phyloP scores from a whole-genome alignment of 2,329 filamentous ascomycete species.

The Paraconiothyrium brasiliense region DNA sequence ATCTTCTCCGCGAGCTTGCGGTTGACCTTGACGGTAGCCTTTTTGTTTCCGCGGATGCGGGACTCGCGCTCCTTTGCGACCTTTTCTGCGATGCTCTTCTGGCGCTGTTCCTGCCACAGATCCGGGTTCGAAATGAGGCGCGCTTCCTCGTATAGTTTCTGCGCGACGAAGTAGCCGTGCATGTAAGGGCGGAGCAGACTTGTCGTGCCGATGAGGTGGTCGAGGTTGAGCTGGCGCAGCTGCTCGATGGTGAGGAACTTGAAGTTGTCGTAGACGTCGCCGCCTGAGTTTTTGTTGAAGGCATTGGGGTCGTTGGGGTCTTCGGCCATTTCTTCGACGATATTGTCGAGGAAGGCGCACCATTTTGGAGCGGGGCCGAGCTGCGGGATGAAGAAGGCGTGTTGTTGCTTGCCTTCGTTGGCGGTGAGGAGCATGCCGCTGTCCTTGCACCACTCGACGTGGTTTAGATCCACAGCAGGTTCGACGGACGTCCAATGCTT shows the following conservation, averaged over 20 bases:
- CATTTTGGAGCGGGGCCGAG: constrained; percentile 92
- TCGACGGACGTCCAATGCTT: constrained; percentile 96
- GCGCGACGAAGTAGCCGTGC: constrained; percentile 98
- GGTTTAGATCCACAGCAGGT: constrained; percentile 92
- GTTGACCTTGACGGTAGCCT: constrained; percentile 91
- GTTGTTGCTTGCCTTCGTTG: constrained; percentile 94
- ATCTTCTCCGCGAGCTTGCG: constrained; percentile 72
- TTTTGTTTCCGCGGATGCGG: constrained; percentile 92
- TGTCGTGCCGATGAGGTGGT: constrained; percentile 89
- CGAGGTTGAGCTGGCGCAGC: constrained; percentile 83
- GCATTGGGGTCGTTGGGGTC: constrained; percentile 70
- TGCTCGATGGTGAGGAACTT: constrained; percentile 95
- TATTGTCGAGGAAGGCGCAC: constrained; percentile 96
- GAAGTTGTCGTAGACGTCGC: constrained; percentile 97
- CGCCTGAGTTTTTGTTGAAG: constrained; percentile 64
- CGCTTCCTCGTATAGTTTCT: constrained; percentile 94
- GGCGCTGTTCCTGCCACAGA: constrained; percentile 89
- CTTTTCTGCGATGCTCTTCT: constrained; percentile 91
- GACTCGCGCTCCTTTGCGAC: constrained; percentile 97
- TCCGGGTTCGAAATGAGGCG: constrained; percentile 92
- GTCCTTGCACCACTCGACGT: constrained; percentile 90
- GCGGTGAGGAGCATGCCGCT: constrained; percentile 96
- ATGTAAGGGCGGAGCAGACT: constrained; percentile 93
- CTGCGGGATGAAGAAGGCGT: constrained; percentile 94
- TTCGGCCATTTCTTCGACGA: constrained; percentile 99